Evolutionary conservation across 2,329 filamentous ascomycete genomes (phyloP).

Genomic region (Neocucurbitaria cava): DNA sequence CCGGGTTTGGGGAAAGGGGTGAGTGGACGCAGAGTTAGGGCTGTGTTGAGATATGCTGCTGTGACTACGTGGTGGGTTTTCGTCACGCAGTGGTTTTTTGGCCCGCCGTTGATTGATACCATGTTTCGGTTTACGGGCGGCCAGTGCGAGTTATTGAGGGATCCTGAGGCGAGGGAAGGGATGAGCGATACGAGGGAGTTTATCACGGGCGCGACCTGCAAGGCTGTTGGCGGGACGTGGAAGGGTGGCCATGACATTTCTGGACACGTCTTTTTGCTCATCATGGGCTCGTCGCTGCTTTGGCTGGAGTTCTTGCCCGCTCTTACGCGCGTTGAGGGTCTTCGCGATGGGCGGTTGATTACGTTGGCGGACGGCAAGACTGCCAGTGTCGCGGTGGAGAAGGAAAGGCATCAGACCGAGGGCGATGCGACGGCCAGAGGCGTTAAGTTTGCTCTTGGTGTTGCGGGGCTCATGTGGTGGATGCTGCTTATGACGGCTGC

Average conservation of each 20-base stretch:
- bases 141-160: conserved; percentile 70
- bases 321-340: conserved; percentile 57
- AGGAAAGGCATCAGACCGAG: conserved; percentile 49
- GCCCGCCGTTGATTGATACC: conserved; percentile 86
- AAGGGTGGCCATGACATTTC: conserved; percentile 95
- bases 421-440: conserved; percentile 54
- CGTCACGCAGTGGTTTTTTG: conserved; percentile 97
- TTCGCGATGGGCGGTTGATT: conserved; percentile 69
- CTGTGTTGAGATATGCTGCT: conserved; percentile 70
- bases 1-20: conserved; percentile 60
- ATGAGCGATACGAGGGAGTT: conserved; percentile 57
- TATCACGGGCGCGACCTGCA: conserved; percentile 81
- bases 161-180: conserved; percentile 57
- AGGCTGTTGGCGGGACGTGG: conserved; percentile 82
- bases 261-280: conserved; percentile 92
- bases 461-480: conserved; percentile 81
- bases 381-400: conserved; percentile 52
- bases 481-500: conserved; percentile 99
- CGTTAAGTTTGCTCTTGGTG: conserved; percentile 61
- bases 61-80: conserved; percentile 82
- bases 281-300: conserved; percentile 81
- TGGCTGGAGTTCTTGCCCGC: conserved; percentile 77
- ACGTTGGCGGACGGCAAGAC: conserved; percentile 71
- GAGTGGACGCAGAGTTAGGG: conserved; percentile 60
- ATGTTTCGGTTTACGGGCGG: conserved; percentile 90